phyloP scores from a whole-genome alignment of 441 rosid genomes.

The Populus trichocarpa region DNA sequence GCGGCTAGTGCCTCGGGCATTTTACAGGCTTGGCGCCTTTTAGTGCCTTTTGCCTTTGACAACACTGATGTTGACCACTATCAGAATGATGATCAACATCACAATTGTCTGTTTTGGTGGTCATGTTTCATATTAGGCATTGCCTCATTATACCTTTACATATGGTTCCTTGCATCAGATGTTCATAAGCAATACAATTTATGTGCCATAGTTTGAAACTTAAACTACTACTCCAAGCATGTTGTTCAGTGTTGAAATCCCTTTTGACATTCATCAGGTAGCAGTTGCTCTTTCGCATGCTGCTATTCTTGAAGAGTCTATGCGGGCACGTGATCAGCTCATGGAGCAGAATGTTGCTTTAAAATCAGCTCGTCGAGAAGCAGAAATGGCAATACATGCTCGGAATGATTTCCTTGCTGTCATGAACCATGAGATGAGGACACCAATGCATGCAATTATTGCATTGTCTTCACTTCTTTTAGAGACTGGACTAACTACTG shows the following conservation, averaged over 20 bases:
- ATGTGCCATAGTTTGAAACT: not conserved
- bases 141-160: not conserved
- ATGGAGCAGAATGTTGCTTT: conserved; percentile 74
- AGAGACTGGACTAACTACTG: conserved; percentile 73
- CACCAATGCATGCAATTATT: conserved; percentile 84
- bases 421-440: conserved; percentile 98
- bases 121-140: not conserved
- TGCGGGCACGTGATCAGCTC: conserved; percentile 84
- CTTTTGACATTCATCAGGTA: conserved; percentile 45
- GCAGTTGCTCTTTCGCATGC: conserved; percentile 98
- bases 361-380: conserved; percentile 75
- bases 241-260: conserved; percentile 7
- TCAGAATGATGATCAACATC: not conserved
- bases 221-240: not conserved
- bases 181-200: not conserved
- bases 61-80: not conserved
- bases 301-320: conserved; percentile 89
- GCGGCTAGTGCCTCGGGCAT: no score
- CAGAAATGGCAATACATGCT: conserved; percentile 85
- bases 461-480: conserved; percentile 85
- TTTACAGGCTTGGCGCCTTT: no score
- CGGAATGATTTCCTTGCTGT: conserved; percentile 93
- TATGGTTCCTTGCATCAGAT: not conserved
- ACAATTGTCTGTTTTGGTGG: not conserved
- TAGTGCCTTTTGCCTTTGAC: no score